A percentile compares a stretch with the other conserved stretches of the same genome.
phyloP scores from a whole-genome alignment of 331 rosid genomes.

The Pyracantha coccinea region DNA sequence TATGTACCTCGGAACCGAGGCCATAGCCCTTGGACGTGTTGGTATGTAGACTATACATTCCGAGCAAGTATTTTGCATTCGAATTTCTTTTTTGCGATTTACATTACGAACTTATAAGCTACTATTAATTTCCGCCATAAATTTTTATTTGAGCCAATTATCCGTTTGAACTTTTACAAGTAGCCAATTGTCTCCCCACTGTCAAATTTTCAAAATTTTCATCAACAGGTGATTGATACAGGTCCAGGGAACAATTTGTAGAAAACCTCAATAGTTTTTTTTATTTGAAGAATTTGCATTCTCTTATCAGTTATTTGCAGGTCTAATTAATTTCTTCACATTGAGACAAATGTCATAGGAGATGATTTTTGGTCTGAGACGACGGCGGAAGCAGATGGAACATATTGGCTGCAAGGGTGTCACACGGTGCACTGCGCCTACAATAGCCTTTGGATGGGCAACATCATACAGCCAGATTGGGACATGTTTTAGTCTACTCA shows the following conservation, averaged over 20 bases:
- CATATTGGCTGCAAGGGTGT: conserved; percentile 78
- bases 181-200: neutral
- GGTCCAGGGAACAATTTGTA: too few species aligned
- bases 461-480: conserved; percentile 79
- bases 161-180: too few species aligned
- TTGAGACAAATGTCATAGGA: conserved; percentile 18
- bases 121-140: too few species aligned
- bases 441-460: conserved; percentile 78
- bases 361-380: conserved; percentile 73
- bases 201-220: too few species aligned
- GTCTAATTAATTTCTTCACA: neutral
- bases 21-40: conserved; percentile 64
- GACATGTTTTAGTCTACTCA: conserved; percentile 72
- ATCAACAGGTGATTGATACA: too few species aligned
- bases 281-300: neutral
- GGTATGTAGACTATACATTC: conserved; percentile 26
- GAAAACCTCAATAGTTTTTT: too few species aligned
- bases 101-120: neutral
- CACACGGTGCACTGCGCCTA: conserved; percentile 77
- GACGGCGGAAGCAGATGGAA: conserved; percentile 51
- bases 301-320: neutral
- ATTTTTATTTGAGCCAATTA: too few species aligned
- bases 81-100: too few species aligned
- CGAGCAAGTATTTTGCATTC: neutral
- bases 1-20: conserved; percentile 68